A percentile compares a stretch with the other conserved stretches of the same genome.
phyloP scores from a whole-genome alignment of 331 rosid genomes.

The Pyrus hybrid region DNA sequence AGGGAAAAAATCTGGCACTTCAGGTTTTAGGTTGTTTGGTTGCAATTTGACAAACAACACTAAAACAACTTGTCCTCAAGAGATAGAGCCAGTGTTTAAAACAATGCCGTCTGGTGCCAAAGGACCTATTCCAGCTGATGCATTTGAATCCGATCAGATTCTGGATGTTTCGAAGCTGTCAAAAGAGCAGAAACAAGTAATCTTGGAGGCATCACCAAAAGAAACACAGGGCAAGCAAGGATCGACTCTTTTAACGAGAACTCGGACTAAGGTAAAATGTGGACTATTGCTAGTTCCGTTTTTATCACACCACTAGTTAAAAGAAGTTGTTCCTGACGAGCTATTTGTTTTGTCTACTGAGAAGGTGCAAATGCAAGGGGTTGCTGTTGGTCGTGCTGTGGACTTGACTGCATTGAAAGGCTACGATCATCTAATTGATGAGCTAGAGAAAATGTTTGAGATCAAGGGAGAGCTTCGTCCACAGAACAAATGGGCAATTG shows the following conservation, averaged over 20 bases:
- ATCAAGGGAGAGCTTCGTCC: conserved; percentile 66
- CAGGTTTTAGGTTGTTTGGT: conserved; percentile 63
- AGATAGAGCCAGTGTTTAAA: neutral
- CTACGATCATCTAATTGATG: conserved; percentile 57
- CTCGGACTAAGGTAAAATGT: conserved; percentile 60
- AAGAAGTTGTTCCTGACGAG: conserved; percentile 1
- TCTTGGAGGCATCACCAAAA: conserved; percentile 16
- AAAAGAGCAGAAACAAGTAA: conserved; percentile 36
- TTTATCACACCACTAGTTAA: neutral
- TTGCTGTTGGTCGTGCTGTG: conserved; percentile 82
- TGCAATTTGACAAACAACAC: conserved; percentile 41
- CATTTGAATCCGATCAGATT: conserved; percentile 30
- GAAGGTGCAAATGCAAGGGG: conserved; percentile 90
- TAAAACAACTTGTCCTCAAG: conserved; percentile 14
- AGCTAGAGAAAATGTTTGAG: conserved; percentile 75
- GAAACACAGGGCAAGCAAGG: conserved; percentile 50
- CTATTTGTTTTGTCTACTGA: neutral
- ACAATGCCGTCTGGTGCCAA: conserved; percentile 29
- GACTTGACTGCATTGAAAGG: conserved; percentile 59
- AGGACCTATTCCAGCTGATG: conserved; percentile 28
- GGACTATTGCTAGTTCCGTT: neutral
- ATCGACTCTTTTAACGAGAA: conserved; percentile 37
- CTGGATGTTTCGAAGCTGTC: conserved; percentile 26
- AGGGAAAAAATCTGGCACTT: conserved; percentile 23
- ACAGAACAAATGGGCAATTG: conserved; percentile 63